A percentile compares a stretch with the other conserved stretches of the same genome.
phyloP scores from a whole-genome alignment of 441 rosid species.

The Arabidopsis hybrid region DNA sequence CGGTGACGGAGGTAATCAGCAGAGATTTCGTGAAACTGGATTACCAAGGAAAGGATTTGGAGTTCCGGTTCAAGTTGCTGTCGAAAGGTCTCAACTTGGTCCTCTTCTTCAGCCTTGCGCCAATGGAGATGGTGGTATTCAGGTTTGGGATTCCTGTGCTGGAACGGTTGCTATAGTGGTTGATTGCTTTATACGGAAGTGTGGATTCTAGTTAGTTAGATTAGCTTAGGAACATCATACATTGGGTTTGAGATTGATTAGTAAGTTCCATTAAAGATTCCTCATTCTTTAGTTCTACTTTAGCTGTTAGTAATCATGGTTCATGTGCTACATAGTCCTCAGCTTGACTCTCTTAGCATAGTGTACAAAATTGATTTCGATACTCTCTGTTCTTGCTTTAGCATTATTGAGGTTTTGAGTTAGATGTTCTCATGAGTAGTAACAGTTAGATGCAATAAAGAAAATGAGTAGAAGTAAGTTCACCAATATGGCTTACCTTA shows the following conservation, averaged over 20 bases:
- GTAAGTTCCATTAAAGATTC: slow-evolving; percentile 1
- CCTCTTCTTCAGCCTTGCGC: slow-evolving; percentile 63
- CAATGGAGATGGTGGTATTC: slow-evolving; percentile 83
- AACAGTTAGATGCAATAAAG: neutral
- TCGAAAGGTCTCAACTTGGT: slow-evolving; percentile 59
- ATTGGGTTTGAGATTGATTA: neutral
- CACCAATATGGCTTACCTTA: neutral
- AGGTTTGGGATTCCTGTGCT: slow-evolving; percentile 48
- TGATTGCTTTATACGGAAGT: neutral
- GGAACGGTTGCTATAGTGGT: neutral
- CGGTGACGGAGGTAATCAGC: slow-evolving; percentile 27
- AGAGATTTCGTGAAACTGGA: slow-evolving; percentile 57
- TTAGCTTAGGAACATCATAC: neutral
- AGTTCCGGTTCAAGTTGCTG: slow-evolving; percentile 74
- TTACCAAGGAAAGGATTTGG: slow-evolving; percentile 74
- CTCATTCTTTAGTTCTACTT: neutral
- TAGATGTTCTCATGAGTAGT: neutral
- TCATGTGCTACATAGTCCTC: neutral
- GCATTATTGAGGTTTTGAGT: neutral
- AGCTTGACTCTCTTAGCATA: neutral
- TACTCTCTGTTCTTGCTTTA: neutral
- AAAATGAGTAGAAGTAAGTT: neutral
- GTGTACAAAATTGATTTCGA: neutral
- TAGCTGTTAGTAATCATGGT: neutral
- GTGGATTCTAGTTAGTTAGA: slow-evolving; percentile 4